phyloP scores from a whole-genome alignment of 495 filamentous ascomycete species.

The Podospora appendiculata region DNA sequence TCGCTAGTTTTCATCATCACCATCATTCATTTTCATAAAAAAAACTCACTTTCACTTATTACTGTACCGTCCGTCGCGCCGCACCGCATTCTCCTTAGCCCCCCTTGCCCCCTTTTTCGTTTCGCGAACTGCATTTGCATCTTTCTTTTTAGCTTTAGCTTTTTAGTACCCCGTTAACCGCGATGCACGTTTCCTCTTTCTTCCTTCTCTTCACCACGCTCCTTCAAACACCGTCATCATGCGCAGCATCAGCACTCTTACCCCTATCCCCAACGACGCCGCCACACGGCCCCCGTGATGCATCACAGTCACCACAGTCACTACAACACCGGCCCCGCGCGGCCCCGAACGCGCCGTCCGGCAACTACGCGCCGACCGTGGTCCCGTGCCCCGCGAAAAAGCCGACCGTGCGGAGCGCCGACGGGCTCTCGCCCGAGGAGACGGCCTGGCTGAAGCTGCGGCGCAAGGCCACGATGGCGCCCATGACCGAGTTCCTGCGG shows the following conservation, averaged over 20 bases:
- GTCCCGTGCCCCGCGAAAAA: slow-evolving; percentile 43
- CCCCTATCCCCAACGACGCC: neutral
- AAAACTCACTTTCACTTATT: neutral
- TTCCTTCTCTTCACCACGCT: neutral
- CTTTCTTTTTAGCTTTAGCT: neutral
- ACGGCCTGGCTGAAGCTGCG: slow-evolving; percentile 53
- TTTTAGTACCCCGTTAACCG: neutral
- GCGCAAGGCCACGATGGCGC: slow-evolving; percentile 48
- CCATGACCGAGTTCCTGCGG: slow-evolving; percentile 66
- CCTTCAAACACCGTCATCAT: neutral
- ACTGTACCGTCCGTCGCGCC: neutral
- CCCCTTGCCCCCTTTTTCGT: neutral
- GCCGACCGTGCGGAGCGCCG: slow-evolving; percentile 45
- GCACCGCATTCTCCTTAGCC: neutral
- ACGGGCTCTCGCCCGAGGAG: slow-evolving; percentile 57
- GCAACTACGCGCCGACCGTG: slow-evolving; percentile 45
- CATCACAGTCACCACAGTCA: neutral
- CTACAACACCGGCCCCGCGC: slow-evolving; percentile 21
- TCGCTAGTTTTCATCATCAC: too few species aligned
- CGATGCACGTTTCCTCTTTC: neutral
- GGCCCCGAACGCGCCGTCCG: slow-evolving; percentile 46
- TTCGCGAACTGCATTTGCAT: too few species aligned
- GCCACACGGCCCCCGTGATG: too few species aligned
- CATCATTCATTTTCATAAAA: too few species aligned
- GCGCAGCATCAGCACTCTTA: neutral